phyloP scores from a whole-genome alignment of 768 basidiomycete species.

The Boletus sensibilis region DNA sequence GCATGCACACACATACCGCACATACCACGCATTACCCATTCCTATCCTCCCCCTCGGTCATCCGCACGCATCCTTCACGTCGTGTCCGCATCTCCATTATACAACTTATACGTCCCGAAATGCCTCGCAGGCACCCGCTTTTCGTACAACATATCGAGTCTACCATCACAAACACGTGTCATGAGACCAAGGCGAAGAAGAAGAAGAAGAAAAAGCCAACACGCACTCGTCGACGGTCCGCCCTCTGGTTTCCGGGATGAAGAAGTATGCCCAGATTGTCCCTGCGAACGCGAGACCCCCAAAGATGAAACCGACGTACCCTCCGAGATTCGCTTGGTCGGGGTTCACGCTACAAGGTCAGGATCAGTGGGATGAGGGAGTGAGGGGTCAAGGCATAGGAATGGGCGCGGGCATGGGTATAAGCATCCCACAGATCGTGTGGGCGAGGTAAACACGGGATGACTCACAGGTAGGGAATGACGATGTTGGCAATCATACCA shows the following conservation, averaged over 20 bases:
- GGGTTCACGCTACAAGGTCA: constrained; percentile 24
- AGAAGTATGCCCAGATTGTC: constrained; percentile 27
- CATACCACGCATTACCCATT: too few relatives aligned
- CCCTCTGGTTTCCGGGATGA: constrained; percentile 28
- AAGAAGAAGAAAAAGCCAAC: not conserved
- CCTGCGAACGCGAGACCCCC: constrained; percentile 24
- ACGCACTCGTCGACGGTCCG: constrained; percentile 33
- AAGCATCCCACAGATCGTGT: not conserved
- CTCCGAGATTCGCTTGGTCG: constrained; percentile 26
- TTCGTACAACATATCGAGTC: constrained; percentile 34
- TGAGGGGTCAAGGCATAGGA: not conserved
- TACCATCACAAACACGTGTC: not conserved
- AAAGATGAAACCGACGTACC: constrained; percentile 31
- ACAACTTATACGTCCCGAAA: constrained; percentile 22
- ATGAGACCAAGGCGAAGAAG: not conserved
- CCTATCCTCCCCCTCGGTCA: not conserved
- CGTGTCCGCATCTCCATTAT: not conserved
- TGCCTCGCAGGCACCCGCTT: constrained; percentile 28
- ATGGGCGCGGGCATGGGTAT: too few relatives aligned
- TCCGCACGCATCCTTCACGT: not conserved
- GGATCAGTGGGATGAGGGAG: not conserved
- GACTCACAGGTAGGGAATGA: constrained; percentile 30
- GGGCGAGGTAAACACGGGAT: too few relatives aligned
- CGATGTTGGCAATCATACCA: constrained; percentile 25
- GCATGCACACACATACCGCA: too few relatives aligned